A percentile compares a stretch with the other conserved stretches of the same genome.
Evolutionary conservation across 2,329 filamentous ascomycete genomes (phyloP).

Genomic region (Colletotrichum destructivum): DNA sequence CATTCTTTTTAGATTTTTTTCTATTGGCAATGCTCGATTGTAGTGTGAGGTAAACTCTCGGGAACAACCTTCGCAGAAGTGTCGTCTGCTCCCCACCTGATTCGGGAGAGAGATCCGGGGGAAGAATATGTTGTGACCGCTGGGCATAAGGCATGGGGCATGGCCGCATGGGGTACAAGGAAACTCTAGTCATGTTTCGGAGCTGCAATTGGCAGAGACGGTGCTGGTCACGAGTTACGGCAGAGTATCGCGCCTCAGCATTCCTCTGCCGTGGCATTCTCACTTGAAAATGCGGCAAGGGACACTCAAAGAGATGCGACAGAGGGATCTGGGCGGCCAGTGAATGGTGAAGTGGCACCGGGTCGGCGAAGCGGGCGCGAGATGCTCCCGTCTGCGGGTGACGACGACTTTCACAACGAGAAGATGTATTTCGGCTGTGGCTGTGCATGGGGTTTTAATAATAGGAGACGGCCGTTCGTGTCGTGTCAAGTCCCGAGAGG

Average conservation of each 20-base stretch:
- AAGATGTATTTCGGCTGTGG: constrained; percentile 8
- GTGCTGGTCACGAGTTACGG: constrained; percentile 17
- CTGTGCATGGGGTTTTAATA: constrained; percentile 25
- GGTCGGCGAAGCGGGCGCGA: constrained; percentile 9
- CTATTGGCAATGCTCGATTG: not conserved
- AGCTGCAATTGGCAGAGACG: not conserved
- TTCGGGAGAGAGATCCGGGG: constrained; percentile 11
- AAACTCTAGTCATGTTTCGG: not conserved
- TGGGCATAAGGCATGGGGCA: constrained; percentile 2
- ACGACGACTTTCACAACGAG: not conserved
- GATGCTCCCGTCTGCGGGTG: constrained; percentile 11
- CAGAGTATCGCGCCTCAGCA: constrained; percentile 10
- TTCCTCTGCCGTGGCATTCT: constrained; percentile 11
- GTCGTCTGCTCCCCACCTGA: not conserved
- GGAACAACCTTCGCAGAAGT: constrained; percentile 11
- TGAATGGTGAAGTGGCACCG: not conserved
- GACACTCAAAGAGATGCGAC: not conserved
- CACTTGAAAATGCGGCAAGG: constrained; percentile 2
- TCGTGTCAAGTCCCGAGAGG: constrained; percentile 2
- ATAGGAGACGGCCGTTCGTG: constrained; percentile 30
- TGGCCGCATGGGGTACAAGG: not conserved
- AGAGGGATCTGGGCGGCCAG: not conserved
- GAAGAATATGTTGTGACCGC: not conserved
- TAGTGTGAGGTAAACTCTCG: constrained; percentile 21
- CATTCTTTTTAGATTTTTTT: too few relatives aligned